These are phyloP conservation scores for Handroanthus guayacan DNA, from an alignment of 257 asterid genomes.

Conservation along the genomic window DNA sequence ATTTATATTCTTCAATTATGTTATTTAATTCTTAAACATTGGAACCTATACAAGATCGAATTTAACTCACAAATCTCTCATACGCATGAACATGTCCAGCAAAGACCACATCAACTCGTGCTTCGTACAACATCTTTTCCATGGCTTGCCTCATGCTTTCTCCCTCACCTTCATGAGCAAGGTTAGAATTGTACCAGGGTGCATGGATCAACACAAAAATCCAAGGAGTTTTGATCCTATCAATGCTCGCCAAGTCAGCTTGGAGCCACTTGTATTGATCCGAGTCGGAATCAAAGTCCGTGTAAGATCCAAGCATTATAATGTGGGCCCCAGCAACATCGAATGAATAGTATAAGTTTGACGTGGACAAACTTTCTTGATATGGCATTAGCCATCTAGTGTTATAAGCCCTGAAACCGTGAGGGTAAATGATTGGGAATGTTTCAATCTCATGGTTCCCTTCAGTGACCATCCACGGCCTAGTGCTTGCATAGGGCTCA, in stretches of 20 bases:
- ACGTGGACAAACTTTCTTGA: slow-evolving; percentile 59
- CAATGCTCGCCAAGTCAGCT: slow-evolving; percentile 56
- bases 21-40: neutral
- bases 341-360: slow-evolving; percentile 81
- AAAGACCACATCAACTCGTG: slow-evolving; percentile 66
- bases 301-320: slow-evolving; percentile 81
- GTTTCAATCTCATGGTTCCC: slow-evolving; percentile 87
- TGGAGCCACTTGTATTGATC: slow-evolving; percentile 76
- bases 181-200: slow-evolving; percentile 85
- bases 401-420: slow-evolving; percentile 74
- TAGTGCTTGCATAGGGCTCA: slow-evolving; percentile 66
- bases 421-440: slow-evolving; percentile 63
- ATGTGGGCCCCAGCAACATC: slow-evolving; percentile 67
- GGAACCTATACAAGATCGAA: neutral
- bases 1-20: neutral
- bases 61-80: slow-evolving; percentile 78
- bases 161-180: slow-evolving; percentile 83
- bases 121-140: slow-evolving; percentile 64
- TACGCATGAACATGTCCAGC: slow-evolving; percentile 91
- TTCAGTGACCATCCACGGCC: slow-evolving; percentile 94
- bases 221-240: slow-evolving; percentile 76
- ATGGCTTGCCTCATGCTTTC: slow-evolving; percentile 76
- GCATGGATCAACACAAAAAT: slow-evolving; percentile 67
- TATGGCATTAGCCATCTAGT: slow-evolving; percentile 84
- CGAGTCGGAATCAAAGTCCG: slow-evolving; percentile 61